Evolutionary conservation across 208 protist species (phyloP).

Genomic region (Angomonas ambiguus): DNA sequence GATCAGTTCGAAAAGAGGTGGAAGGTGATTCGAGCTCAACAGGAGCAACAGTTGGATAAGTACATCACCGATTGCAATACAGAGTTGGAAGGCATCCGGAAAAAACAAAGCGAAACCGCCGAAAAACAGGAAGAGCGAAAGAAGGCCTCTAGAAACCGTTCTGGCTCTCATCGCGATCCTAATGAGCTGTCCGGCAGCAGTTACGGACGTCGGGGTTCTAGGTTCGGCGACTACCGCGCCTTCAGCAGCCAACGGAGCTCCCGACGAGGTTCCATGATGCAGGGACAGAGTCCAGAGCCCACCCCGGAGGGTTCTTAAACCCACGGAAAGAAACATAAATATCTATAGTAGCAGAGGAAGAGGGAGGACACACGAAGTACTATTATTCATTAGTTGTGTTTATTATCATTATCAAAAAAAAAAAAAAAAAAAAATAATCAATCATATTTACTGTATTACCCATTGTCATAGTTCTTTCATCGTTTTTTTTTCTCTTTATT

Average conservation of each 20-base stretch:
- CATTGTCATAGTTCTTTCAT: conserved; percentile 3
- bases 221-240: conserved; percentile 2
- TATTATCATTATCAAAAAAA: neutral
- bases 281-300: neutral
- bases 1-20: conserved; percentile 4
- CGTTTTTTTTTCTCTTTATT: conserved; percentile 4
- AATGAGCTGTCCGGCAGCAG: conserved; percentile 4
- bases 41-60: conserved; percentile 14
- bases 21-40: conserved; percentile 8
- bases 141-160: conserved; percentile 7
- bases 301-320: neutral
- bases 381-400: too few relatives aligned
- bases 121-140: conserved; percentile 6
- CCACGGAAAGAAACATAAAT: neutral
- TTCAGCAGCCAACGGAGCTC: conserved; percentile 1
- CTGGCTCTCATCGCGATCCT: neutral
- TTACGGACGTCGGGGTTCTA: neutral
- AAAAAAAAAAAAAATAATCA: neutral
- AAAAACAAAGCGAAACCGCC: neutral
- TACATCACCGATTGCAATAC: conserved; percentile 9
- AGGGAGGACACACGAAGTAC: too few relatives aligned
- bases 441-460: neutral
- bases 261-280: neutral
- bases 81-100: conserved; percentile 19
- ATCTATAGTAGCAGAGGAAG: too few relatives aligned